phyloP scores from a whole-genome alignment of 371 early-diverging fungal genomes.

The Circinella minor region DNA sequence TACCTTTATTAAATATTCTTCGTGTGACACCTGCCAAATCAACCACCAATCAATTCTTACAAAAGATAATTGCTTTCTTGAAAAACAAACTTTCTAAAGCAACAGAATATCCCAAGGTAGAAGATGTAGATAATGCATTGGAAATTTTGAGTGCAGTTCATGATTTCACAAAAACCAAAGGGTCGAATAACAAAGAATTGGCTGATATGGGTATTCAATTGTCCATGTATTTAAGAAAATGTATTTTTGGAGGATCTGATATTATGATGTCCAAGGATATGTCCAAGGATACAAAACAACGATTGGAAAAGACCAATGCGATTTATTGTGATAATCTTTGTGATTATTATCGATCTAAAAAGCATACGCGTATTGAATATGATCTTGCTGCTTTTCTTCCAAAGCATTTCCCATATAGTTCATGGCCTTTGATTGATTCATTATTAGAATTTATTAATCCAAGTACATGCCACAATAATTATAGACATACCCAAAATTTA shows the following conservation, averaged over 20 bases:
- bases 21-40: constrained; percentile 57
- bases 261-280: constrained; percentile 35
- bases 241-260: constrained; percentile 59
- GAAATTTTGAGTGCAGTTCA: constrained; percentile 71
- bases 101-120: constrained; percentile 64
- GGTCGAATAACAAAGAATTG: constrained; percentile 43
- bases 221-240: constrained; percentile 58
- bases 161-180: constrained; percentile 60
- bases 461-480: constrained; percentile 63
- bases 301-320: constrained; percentile 31
- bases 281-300: constrained; percentile 37
- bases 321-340: constrained; percentile 58
- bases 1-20: constrained; percentile 69
- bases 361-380: constrained; percentile 68
- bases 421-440: constrained; percentile 62
- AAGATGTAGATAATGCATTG: constrained; percentile 56
- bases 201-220: constrained; percentile 54
- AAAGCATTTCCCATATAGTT: constrained; percentile 65
- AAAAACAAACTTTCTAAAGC: constrained; percentile 64
- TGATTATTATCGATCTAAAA: constrained; percentile 71
- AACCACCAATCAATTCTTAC: constrained; percentile 69
- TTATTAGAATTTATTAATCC: constrained; percentile 58
- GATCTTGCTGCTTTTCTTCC: constrained; percentile 68
- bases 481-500: constrained; percentile 68
- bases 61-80: constrained; percentile 68